These are phyloP conservation scores for Verticillium dahliae DNA, from an alignment of 2,329 filamentous ascomycete genomes.

Conservation along the genomic window DNA sequence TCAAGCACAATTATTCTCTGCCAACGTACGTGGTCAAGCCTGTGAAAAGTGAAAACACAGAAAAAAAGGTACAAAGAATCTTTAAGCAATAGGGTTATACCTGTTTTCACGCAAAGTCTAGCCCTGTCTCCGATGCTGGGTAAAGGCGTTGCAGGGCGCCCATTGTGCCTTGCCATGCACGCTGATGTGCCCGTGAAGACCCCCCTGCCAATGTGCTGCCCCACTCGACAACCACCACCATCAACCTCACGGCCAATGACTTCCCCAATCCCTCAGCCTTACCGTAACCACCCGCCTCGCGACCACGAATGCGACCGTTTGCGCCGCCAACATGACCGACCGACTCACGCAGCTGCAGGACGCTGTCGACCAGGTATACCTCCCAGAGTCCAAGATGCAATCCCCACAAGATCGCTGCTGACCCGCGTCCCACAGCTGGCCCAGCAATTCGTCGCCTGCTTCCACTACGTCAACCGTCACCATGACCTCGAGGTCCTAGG, in stretches of 20 bases:
- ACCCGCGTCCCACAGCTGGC: slow-evolving; percentile 43
- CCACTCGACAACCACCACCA: neutral
- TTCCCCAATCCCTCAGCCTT: neutral
- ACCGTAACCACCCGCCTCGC: neutral
- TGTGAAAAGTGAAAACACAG: too few relatives aligned
- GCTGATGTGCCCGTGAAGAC: neutral
- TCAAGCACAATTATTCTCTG: too few relatives aligned
- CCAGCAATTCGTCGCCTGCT: slow-evolving; percentile 60
- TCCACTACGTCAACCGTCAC: slow-evolving; percentile 61
- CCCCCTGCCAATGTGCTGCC: neutral
- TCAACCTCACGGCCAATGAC: neutral
- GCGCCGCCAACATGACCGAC: slow-evolving; percentile 53
- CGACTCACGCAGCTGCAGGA: slow-evolving; percentile 79
- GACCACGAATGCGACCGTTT: neutral
- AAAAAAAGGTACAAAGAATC: too few relatives aligned
- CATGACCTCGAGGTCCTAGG: slow-evolving; percentile 59
- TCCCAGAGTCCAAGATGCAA: neutral
- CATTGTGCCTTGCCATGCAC: neutral
- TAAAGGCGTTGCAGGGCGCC: neutral
- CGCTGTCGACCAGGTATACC: slow-evolving; percentile 68
- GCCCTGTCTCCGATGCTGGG: neutral
- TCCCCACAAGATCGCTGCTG: neutral
- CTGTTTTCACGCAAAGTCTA: too few relatives aligned
- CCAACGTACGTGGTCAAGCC: too few relatives aligned
- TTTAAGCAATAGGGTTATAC: too few relatives aligned